phyloP scores from a whole-genome alignment of 2,329 filamentous ascomycete genomes.

The Ceratocystis albifundus region DNA sequence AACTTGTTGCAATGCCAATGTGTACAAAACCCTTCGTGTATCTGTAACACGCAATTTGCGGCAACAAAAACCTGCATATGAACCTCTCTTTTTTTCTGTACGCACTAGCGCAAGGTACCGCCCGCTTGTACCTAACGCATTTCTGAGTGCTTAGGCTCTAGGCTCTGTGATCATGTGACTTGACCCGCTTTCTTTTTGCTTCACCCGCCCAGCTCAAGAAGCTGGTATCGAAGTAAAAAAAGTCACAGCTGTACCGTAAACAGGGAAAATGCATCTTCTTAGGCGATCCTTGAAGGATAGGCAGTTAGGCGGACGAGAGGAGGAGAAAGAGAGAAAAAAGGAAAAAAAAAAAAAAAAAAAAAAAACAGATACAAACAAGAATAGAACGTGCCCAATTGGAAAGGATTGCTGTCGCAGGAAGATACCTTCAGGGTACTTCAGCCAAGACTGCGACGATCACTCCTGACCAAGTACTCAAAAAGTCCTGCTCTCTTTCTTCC shows the following conservation, averaged over 20 bases:
- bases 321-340: too few species aligned
- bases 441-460: slow-evolving; percentile 10
- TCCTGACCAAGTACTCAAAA: slow-evolving; percentile 7
- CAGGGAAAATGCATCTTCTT: slow-evolving; percentile 5
- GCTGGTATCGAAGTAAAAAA: neutral
- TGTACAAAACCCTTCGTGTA: neutral
- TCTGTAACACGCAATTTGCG: neutral
- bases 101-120: slow-evolving; percentile 3
- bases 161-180: neutral
- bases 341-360: too few species aligned
- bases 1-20: neutral
- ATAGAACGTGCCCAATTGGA: neutral
- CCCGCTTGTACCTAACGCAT: neutral
- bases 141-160: too few species aligned
- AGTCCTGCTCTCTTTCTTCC: neutral
- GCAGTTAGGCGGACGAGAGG: neutral
- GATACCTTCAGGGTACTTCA: slow-evolving; percentile 9
- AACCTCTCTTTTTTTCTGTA: neutral
- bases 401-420: neutral
- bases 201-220: neutral
- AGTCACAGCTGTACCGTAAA: neutral
- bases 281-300: slow-evolving; percentile 3
- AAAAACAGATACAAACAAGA: neutral
- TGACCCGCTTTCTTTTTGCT: neutral
- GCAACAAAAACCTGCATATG: too few species aligned